phyloP scores from a whole-genome alignment of 805 yeast genomes.

The Maudiozyma barnettii region DNA sequence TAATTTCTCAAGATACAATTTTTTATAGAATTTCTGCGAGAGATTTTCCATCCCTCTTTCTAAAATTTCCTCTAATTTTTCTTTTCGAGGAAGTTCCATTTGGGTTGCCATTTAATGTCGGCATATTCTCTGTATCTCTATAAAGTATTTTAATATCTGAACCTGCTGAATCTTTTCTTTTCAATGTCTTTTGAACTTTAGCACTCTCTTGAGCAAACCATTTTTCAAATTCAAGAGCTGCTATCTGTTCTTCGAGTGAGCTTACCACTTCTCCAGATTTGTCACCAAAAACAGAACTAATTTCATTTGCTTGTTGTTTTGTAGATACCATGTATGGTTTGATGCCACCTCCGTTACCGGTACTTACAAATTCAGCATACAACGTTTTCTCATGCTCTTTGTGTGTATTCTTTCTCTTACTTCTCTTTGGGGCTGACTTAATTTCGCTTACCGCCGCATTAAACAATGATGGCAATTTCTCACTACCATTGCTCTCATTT shows the following conservation, averaged over 20 bases:
- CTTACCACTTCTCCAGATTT: neutral
- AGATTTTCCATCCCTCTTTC: conserved; percentile 4
- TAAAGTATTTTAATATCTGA: conserved; percentile 12
- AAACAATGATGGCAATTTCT: conserved; percentile 18
- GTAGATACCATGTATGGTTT: conserved; percentile 11
- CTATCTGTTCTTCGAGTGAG: conserved; percentile 56
- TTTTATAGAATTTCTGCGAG: conserved; percentile 1
- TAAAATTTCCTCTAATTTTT: conserved; percentile 12
- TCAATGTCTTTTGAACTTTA: conserved; percentile 43
- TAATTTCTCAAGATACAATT: neutral
- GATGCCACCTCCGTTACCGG: conserved; percentile 15
- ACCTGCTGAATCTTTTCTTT: conserved; percentile 4
- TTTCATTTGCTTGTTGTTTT: conserved; percentile 5
- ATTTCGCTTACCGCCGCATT: conserved; percentile 1
- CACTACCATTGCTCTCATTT: neutral
- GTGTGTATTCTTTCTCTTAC: neutral
- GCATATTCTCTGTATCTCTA: conserved; percentile 13
- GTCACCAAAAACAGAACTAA: conserved; percentile 6
- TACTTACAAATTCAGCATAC: conserved; percentile 16
- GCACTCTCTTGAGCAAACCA: conserved; percentile 84
- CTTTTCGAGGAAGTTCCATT: conserved; percentile 7
- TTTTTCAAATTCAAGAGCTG: conserved; percentile 72
- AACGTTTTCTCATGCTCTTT: neutral
- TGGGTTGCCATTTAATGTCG: conserved; percentile 7
- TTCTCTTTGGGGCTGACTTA: conserved; percentile 2